phyloP scores from a whole-genome alignment of 2,329 filamentous ascomycete species.

The Pseudocercospora pini-densiflorae region DNA sequence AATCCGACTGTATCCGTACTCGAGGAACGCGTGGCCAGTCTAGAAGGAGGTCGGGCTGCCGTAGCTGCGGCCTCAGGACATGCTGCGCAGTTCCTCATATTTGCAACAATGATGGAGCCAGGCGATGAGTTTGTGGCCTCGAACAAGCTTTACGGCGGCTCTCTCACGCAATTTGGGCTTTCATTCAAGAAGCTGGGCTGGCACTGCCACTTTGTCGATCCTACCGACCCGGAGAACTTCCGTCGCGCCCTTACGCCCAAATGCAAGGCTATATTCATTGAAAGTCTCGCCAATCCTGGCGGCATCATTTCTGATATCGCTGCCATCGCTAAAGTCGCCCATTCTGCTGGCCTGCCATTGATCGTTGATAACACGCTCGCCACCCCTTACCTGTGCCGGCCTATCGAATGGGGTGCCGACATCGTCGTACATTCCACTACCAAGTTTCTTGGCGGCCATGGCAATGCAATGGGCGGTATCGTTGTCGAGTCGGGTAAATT shows the following conservation, averaged over 20 bases:
- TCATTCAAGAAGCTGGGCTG: conserved; percentile 27
- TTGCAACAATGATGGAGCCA: conserved; percentile 24
- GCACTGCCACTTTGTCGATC: conserved; percentile 24
- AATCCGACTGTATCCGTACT: conserved; percentile 26
- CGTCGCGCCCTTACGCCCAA: conserved; percentile 23
- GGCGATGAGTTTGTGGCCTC: conserved; percentile 25
- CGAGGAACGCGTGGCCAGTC: conserved; percentile 25
- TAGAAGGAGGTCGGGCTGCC: conserved; percentile 25
- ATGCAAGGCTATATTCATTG: conserved; percentile 25
- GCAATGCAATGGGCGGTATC: conserved; percentile 26
- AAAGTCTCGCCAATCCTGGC: conserved; percentile 25
- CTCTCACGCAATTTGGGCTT: conserved; percentile 24
- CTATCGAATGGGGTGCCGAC: conserved; percentile 24
- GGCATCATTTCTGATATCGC: conserved; percentile 21
- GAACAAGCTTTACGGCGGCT: conserved; percentile 25
- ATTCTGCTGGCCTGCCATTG: conserved; percentile 23
- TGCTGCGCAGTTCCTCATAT: conserved; percentile 24
- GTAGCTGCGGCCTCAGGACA: conserved; percentile 24
- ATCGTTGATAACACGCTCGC: conserved; percentile 27
- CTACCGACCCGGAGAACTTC: conserved; percentile 25
- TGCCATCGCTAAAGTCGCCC: conserved; percentile 23
- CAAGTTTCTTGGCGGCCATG: conserved; percentile 26
- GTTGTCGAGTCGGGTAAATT: conserved; percentile 26
- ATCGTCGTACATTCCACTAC: conserved; percentile 25
- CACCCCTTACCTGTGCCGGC: conserved; percentile 24